Conservation (phyloP, 2,329 filamentous ascomycete genomes). For the Aspergillus japonicus region DNA sequence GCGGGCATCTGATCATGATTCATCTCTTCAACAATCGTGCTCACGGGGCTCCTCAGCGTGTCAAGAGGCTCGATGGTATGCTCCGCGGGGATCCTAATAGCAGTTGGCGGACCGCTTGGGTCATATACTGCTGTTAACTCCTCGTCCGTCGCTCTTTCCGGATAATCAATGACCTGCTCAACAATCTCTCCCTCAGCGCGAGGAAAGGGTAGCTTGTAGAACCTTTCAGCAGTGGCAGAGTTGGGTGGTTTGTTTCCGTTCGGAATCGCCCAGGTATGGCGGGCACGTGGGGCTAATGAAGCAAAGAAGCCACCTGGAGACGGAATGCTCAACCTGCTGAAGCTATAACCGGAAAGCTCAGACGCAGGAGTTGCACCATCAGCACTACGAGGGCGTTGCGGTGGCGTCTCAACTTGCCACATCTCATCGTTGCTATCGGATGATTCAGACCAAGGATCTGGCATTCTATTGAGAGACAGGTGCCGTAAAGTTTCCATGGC, state of each 20-base stretch:
- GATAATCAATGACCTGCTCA: constrained; percentile 66
- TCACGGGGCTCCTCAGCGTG: constrained; percentile 29
- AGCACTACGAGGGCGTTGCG: constrained; percentile 47
- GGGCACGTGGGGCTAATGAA: constrained; percentile 70
- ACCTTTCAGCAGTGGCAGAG: constrained; percentile 86
- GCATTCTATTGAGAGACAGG: constrained; percentile 57
- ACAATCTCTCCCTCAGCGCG: constrained; percentile 51
- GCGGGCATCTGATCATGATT: constrained; percentile 61
- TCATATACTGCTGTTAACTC: constrained; percentile 37
- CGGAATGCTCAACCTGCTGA: constrained; percentile 82
- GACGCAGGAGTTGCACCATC: constrained; percentile 52
- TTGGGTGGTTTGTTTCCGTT: constrained; percentile 64
- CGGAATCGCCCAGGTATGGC: constrained; percentile 77
- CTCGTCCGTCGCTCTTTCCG: constrained; percentile 39
- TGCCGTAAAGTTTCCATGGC: constrained; percentile 79
- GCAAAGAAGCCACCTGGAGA: constrained; percentile 92
- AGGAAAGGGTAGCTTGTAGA: constrained; percentile 82
- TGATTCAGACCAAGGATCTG: constrained; percentile 40
- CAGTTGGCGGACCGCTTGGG: constrained; percentile 35
- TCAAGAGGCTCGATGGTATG: constrained; percentile 28
- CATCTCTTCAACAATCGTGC: constrained; percentile 25
- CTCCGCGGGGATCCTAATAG: constrained; percentile 50
- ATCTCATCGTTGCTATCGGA: constrained; percentile 60
- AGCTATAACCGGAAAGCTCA: constrained; percentile 63
- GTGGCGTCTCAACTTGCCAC: constrained; percentile 57